These are phyloP conservation scores for Colletotrichum gigasporum DNA, from an alignment of 2,329 filamentous ascomycete genomes.

Conservation along the genomic window DNA sequence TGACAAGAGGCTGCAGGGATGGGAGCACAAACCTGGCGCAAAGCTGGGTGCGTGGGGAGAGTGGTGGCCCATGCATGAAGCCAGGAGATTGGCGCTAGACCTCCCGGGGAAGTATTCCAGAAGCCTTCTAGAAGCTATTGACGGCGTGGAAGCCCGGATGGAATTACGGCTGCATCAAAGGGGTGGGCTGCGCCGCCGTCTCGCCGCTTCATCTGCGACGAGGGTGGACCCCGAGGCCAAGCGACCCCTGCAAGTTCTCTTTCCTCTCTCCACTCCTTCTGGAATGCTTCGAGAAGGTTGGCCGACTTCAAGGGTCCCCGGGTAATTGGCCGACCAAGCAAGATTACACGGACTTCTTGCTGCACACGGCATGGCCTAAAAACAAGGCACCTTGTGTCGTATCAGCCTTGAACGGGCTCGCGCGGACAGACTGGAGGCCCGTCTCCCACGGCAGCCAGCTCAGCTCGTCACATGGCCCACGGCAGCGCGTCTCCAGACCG, in stretches of 20 bases:
- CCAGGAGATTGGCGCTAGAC: slow-evolving; percentile 42
- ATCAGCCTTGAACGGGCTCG: slow-evolving; percentile 28
- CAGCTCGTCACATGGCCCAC: not conserved
- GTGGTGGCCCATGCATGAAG: slow-evolving; percentile 38
- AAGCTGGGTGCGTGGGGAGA: slow-evolving; percentile 38
- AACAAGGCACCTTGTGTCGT: slow-evolving; percentile 21
- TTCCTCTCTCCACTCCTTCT: slow-evolving; percentile 23
- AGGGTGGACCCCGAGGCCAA: slow-evolving; percentile 19
- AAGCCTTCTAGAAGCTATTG: slow-evolving; percentile 39
- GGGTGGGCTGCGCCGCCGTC: slow-evolving; percentile 23
- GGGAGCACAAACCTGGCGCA: slow-evolving; percentile 10
- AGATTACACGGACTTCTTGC: slow-evolving; percentile 30
- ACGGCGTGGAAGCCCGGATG: slow-evolving; percentile 15
- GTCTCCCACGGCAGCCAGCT: not conserved
- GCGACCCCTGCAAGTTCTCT: slow-evolving; percentile 14
- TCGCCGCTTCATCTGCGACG: slow-evolving; percentile 30
- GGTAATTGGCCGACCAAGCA: slow-evolving; percentile 17
- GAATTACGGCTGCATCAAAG: slow-evolving; percentile 27
- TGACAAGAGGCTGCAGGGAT: slow-evolving; percentile 21
- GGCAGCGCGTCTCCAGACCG: not conserved
- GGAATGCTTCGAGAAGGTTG: slow-evolving; percentile 32
- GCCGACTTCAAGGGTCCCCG: slow-evolving; percentile 8
- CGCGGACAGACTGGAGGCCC: slow-evolving; percentile 5
- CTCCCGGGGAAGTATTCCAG: slow-evolving; percentile 46
- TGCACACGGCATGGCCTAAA: slow-evolving; percentile 17